Base-by-base conservation (phyloP, 2,329 filamentous ascomycete species). In the Chaetomium strumarium region DNA sequence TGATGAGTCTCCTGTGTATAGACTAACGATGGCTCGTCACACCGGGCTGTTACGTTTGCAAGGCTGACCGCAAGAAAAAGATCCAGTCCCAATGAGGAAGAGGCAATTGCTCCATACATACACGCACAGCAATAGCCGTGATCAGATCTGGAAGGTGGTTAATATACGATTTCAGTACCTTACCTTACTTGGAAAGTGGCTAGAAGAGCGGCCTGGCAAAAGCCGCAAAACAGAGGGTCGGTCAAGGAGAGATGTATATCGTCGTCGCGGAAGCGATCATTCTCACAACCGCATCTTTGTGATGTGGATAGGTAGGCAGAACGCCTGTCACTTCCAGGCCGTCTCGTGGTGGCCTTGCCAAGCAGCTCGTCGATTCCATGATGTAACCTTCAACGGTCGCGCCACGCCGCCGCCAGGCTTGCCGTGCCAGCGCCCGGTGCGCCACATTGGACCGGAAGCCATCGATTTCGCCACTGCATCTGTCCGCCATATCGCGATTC, bases 331-430 rank as follows among this genome's bases (percentile, higher is more conserved):
- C 13, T 5, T 29, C 33, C 45, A 33, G 24, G 17, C 17, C 16
- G 30, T 30, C 36, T 29, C 16, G 40, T 50, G 43, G 50, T 42
- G 60, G 55, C 55, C 55, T 55, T 59, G 59, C 59, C 59, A 57
- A 60, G 59, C 31, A 38, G n/a, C n/a, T n/a, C n/a, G n/a, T n/a
- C n/a, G n/a, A 37, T 33, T 39, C 34, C n/a, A n/a, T n/a, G n/a
- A 43, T 60, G 56, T 37, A 56, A 55, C 55, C 33, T 17, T 50
- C 46, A 51, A 55, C 55, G 53, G 53, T 39, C 55, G 41, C 33
- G 20, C n/a, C n/a, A n/a, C n/a, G n/a, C n/a, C n/a, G n/a, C 48
- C 52, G 57, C 49, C 37, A 46, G 40, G 53, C 49, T 51, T 49
- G 49, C 51, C 52, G 52, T n/a, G 44, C 9, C 34, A 24, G 20